Base-by-base conservation (phyloP, 108 stramenopile species). In the Skeletonema costatum region DNA sequence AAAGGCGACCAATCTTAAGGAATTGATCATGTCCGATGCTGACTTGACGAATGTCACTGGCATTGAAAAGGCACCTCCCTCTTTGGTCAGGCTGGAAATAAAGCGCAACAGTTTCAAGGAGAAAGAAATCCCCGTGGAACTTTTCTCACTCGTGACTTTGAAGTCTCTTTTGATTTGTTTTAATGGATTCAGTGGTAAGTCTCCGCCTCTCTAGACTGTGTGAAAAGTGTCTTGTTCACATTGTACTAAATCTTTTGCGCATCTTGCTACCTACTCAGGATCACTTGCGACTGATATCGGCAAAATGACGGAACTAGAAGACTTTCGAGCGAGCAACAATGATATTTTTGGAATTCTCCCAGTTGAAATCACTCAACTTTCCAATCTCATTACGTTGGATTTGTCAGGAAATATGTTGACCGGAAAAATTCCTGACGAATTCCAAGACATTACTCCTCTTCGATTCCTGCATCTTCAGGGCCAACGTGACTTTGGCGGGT, bases 311-410 rank as follows among this genome's bases (percentile, higher is more conserved):
- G 77, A 80, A 38, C 77, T 94, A 32, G 48, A 86, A 64, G 80
- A 78, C 32, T 84, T 94, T 35, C 73, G 63, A 67, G 79, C 79
- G 21, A 77, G 77, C 21, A 36, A 64, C 8, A 85, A 85, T 66
- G 72, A 82, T 30, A 60, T 85, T 14, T 78, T 77, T n/a, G 90
- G 90, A n/a, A 81, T 87, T 19, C 75, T 91, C 42, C 90, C 90
- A 8, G 36, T 25, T 9, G 73, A 71, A 44, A 69, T 88, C 6
- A 56, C 77, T 31, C 16, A 75, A 41, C 35, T 86, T 6, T 66
- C 77, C 12, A 41, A 81, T 16, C 73, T 87, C 42, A 66, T 14
- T n/a, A 83, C 72, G 31, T 61, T 83, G 36, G 72, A 64, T 31
- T 29, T 84, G 71, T 76, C 87, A 3, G 86, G 78, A 32, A 93